Percentiles rank a stretch among this genome's conserved stretches.
These are phyloP conservation scores for Herpetomonas tarakana DNA, from an alignment of 208 protist species.

Conservation along the genomic window DNA sequence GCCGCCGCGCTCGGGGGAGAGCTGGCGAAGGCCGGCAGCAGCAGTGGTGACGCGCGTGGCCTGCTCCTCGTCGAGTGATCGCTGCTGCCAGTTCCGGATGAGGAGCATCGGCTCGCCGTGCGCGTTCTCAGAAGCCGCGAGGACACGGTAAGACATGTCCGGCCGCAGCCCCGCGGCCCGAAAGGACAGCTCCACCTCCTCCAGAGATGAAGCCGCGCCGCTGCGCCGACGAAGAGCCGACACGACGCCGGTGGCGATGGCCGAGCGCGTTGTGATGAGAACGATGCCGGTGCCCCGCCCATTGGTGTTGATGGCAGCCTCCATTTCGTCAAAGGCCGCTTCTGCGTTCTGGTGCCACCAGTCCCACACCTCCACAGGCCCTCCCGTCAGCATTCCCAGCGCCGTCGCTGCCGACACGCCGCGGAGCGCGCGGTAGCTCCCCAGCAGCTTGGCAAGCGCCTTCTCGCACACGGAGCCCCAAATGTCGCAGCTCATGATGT, in stretches of 20 bases:
- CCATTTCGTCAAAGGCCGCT: conserved; percentile 45
- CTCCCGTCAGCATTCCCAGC: conserved; percentile 57
- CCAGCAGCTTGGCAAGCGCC: conserved; percentile 64
- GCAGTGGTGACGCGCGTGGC: conserved; percentile 4
- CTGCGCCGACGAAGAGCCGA: background rate
- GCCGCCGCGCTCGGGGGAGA: conserved; percentile 13
- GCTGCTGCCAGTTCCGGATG: conserved; percentile 38
- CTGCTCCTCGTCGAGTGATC: conserved; percentile 6
- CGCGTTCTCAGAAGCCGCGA: conserved; percentile 33
- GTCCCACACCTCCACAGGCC: conserved; percentile 57
- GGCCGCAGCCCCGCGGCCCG: conserved; percentile 21
- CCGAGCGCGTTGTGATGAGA: conserved; percentile 35
- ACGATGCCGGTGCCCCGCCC: conserved; percentile 47
- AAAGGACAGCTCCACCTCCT: conserved; percentile 4
- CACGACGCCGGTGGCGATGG: conserved; percentile 3
- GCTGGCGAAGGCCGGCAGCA: conserved; percentile 3
- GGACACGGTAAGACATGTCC: conserved; percentile 49
- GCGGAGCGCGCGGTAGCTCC: conserved; percentile 39
- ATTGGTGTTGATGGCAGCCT: conserved; percentile 41
- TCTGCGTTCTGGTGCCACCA: conserved; percentile 39
- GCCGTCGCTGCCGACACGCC: conserved; percentile 19
- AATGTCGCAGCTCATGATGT: conserved; percentile 33
- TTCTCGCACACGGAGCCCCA: conserved; percentile 79
- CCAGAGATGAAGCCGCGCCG: too few relatives aligned
- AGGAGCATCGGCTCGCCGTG: conserved; percentile 38